Evolutionary conservation across 2,329 filamentous ascomycete species (phyloP).

Genomic region (Aspergillus floridensis): DNA sequence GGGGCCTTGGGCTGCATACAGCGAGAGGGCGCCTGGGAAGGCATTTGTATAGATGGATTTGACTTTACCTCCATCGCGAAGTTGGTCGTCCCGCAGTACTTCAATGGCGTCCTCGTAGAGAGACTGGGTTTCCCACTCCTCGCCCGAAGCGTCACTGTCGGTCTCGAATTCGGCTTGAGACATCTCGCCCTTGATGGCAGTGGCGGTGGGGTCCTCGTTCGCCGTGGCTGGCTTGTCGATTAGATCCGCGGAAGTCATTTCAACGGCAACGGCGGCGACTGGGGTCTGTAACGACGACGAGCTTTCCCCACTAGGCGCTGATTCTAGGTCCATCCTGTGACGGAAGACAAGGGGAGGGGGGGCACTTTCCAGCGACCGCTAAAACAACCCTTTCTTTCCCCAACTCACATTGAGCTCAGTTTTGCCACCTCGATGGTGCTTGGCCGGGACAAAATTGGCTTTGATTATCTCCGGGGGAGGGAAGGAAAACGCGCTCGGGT

Average conservation of each 20-base stretch:
- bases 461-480: constrained; percentile 20
- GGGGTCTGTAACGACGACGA: constrained; percentile 32
- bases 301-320: constrained; percentile 34
- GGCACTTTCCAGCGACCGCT: constrained; percentile 32
- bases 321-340: constrained; percentile 40
- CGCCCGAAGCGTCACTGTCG: constrained; percentile 36
- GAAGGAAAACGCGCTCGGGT: constrained; percentile 23
- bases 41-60: constrained; percentile 33
- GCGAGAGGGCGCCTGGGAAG: background rate
- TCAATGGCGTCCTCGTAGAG: constrained; percentile 63
- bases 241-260: constrained; percentile 25
- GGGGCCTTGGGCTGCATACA: background rate
- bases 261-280: constrained; percentile 36
- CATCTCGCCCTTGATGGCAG: constrained; percentile 31
- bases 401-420: constrained; percentile 31
- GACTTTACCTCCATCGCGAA: constrained; percentile 40
- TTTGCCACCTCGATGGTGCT: constrained; percentile 25
- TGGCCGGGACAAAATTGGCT: constrained; percentile 28
- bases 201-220: constrained; percentile 11
- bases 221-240: constrained; percentile 24
- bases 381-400: constrained; percentile 18
- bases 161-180: constrained; percentile 36
- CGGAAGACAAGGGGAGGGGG: constrained; percentile 25
- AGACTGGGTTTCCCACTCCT: constrained; percentile 62
- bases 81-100: constrained; percentile 54